Percentiles rank a stretch among this genome's conserved stretches.
Conservation (phyloP, 345 rosid species). For the Arabis hirsuta region DNA sequence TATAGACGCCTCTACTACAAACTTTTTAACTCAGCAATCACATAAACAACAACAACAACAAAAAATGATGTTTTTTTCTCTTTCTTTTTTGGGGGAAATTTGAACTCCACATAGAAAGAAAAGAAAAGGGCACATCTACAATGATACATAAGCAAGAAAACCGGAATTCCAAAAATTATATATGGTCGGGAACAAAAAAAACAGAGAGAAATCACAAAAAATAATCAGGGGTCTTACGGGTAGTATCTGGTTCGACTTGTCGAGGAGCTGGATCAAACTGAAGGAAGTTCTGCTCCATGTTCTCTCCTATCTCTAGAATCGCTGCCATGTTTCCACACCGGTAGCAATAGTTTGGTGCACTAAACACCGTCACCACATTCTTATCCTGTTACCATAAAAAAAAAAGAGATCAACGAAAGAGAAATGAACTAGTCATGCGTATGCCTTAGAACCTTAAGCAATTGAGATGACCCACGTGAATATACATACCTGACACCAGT, state of each 20-base stretch:
- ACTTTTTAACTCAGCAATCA: slow-evolving; percentile 22
- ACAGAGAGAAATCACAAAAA: slow-evolving; percentile 54
- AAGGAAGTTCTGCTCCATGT: slow-evolving; percentile 82
- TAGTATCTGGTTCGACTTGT: slow-evolving; percentile 76
- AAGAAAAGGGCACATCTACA: slow-evolving; percentile 40
- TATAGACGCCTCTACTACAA: slow-evolving; percentile 36
- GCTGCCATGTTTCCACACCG: slow-evolving; percentile 92
- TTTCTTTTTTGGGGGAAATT: slow-evolving; percentile 31
- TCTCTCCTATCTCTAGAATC: slow-evolving; percentile 81
- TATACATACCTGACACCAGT: slow-evolving; percentile 75
- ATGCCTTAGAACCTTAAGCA: neutral
- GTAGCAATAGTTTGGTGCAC: slow-evolving; percentile 85
- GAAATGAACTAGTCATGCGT: too few relatives aligned
- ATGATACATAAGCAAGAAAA: slow-evolving; percentile 33
- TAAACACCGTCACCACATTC: slow-evolving; percentile 83
- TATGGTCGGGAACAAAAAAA: slow-evolving; percentile 14
- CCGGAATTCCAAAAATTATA: slow-evolving; percentile 14
- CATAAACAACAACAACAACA: slow-evolving; percentile 22
- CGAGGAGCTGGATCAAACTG: slow-evolving; percentile 95
- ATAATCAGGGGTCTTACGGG: slow-evolving; percentile 87
- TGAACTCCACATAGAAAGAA: slow-evolving; percentile 18
- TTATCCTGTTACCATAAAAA: slow-evolving; percentile 53
- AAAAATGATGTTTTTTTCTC: slow-evolving; percentile 32
- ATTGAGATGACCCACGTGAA: slow-evolving; percentile 18
- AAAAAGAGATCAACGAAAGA: neutral